These are phyloP conservation scores for Pisolithus microcarpus DNA, from an alignment of 768 basidiomycete genomes.

Conservation along the genomic window DNA sequence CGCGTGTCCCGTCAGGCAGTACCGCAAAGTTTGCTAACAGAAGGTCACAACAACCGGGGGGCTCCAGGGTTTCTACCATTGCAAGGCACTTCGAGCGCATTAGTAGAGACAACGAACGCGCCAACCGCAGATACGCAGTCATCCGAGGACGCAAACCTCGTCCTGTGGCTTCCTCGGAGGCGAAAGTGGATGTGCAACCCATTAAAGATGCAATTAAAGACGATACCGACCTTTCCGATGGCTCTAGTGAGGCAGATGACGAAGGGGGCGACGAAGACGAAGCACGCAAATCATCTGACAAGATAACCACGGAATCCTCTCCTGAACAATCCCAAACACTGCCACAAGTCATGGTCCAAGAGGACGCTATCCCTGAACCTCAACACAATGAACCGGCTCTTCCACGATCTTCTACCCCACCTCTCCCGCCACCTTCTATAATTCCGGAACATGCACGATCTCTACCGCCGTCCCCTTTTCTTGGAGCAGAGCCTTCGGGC, in stretches of 20 bases:
- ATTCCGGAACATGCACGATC: constrained; percentile 9
- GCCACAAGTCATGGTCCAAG: constrained; percentile 12
- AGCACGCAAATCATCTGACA: constrained; percentile 24
- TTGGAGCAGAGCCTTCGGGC: constrained; percentile 33
- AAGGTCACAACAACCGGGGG: constrained; percentile 40
- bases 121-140: constrained; percentile 75
- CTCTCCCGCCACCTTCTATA: constrained; percentile 20
- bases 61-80: constrained; percentile 78
- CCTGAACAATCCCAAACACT: constrained; percentile 28
- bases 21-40: constrained; percentile 48
- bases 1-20: constrained; percentile 37
- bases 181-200: constrained; percentile 82
- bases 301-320: constrained; percentile 20
- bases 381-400: constrained; percentile 22
- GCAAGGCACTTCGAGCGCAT: constrained; percentile 88
- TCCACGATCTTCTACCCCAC: constrained; percentile 17
- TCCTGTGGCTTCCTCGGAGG: constrained; percentile 83
- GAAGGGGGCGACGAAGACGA: constrained; percentile 59
- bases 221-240: constrained; percentile 66
- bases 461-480: constrained; percentile 52
- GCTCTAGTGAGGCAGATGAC: constrained; percentile 58
- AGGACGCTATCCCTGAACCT: constrained; percentile 3
- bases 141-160: constrained; percentile 82
- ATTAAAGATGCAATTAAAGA: constrained; percentile 90
- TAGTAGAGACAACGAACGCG: constrained; percentile 62